Conservation (phyloP, 257 asterid species). For the Scutellaria minor region DNA sequence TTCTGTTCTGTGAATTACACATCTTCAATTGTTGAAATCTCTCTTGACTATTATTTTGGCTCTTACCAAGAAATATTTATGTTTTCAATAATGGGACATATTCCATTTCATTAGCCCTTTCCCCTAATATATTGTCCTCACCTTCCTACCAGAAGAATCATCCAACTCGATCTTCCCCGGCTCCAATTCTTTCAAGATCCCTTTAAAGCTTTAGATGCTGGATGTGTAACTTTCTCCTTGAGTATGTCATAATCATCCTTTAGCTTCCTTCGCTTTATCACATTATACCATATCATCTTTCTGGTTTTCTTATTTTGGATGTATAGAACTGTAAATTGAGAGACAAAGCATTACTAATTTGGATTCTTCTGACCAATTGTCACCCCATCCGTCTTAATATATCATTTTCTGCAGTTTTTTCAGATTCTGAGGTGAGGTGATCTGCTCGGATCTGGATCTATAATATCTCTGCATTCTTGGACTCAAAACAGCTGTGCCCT, state of each 20-base stretch:
- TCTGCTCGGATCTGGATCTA: constrained; percentile 23
- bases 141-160: constrained; percentile 29
- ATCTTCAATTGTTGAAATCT: background rate
- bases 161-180: constrained; percentile 7
- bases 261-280: background rate
- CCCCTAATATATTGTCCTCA: background rate
- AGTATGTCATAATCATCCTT: background rate
- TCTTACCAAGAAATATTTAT: background rate
- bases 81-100: background rate
- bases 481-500: constrained; percentile 4
- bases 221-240: constrained; percentile 20
- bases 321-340: background rate
- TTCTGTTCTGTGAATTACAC: constrained; percentile 5
- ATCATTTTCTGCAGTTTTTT: constrained; percentile 28
- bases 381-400: background rate
- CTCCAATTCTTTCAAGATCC: constrained; percentile 21
- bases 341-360: background rate
- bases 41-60: background rate
- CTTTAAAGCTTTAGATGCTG: constrained; percentile 18
- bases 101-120: background rate
- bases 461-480: constrained; percentile 16
- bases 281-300: background rate
- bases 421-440: constrained; percentile 40
- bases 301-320: background rate
- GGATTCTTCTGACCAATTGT: constrained; percentile 15